Base-by-base conservation (phyloP, 148 eudicot genomes). In the Amaranthus palmeri region DNA sequence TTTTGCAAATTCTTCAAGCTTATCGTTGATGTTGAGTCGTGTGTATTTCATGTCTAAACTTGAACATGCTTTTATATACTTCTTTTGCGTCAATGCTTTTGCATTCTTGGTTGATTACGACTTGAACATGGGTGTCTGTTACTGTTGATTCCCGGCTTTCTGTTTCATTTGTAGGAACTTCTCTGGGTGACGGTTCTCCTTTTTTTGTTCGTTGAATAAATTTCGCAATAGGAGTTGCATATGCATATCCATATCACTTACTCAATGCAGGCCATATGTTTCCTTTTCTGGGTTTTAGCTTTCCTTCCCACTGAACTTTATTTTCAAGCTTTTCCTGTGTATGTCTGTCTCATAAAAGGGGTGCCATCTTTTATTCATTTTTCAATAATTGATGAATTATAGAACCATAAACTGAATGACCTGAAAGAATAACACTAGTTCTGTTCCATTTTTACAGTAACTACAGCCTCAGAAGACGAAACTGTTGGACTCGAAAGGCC, bases 381-480 rank as follows among this genome's bases (percentile, higher is more conserved):
- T 48, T 57, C 57, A 47, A 18, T 54, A 46, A 54, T 56, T 42
- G 44, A 40, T 17, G 18, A 59, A 60, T 42, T 53, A 25, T 18
- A 58, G 67, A 46, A 25, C 18, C 41, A 48, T 57, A 45, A 58
- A 47, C 17, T 65, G 50, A 70, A 72, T 42, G 44, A 64, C 15
- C 67, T 47, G 8, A 53, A 18, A 55, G 51, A 50, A 44, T 17
- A 50, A 54, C 58, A n/a, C 62, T 66, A n/a, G 56, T 70, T 55
- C 47, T 69, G 41, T 63, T 41, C 54, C 52, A 8, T 46, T 61
- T 72, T 17, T 43, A 2, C 2, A 54, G 44, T 52, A 57, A 64
- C 76, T 60, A 76, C 50, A 53, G 55, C 69, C 36, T 60, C 76
- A 25, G 69, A 67, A 7, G 15, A 58, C 68, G 81, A 72, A 44